Evolutionary conservation across 768 basidiomycete species (phyloP), one percentile per base, ranked within the genome.

Genomic region (Lentinula edodes): DNA sequence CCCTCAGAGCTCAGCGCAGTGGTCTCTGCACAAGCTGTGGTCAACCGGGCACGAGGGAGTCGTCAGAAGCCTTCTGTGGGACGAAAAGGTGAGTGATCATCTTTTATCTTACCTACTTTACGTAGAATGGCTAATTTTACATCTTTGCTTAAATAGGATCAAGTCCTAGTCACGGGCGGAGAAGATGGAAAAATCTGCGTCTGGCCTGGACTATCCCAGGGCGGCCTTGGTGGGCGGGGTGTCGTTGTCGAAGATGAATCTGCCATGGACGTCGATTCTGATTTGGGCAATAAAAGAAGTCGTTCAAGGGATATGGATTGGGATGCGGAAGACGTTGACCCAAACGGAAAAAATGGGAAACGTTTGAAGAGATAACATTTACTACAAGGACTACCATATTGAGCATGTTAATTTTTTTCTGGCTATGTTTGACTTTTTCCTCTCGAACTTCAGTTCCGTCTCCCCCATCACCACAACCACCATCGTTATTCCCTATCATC

Each of bases 21-120:
- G 85, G 85, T 72, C 68, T 46, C 68, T 88, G 20, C 72, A 77
- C 15, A 80, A 78, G 54, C 67, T 79, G 3, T 88, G 84, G 84
- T 74, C 80, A 13, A 74, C 75, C 10, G 83, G 82, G 7, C 87
- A 89, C 66, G 67, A 71, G 5, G 86, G 84, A 3, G 66, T 88
- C 18, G 82, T 89, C 2, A 78, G 87, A 23, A 80, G 82, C 12
- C 66, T 85, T 7, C 63, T 80, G 23, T 85, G 80, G 78, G 87
- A 88, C 64, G 79, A 84, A 67, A 66, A 77, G 61, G 86, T 85
- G 13, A 43, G 68, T 62, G 32, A 8, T 9, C 55, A 60, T 61
- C 39, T 20, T 41, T 43, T 28, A 6, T 43, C 5, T 48, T 32
- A 16, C 38, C 20, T 39, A 51, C n/a, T 2, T 2, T n/a, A 28